phyloP scores from a whole-genome alignment of 1,139 yeast genomes.

The Pichia kudriavzevii region DNA sequence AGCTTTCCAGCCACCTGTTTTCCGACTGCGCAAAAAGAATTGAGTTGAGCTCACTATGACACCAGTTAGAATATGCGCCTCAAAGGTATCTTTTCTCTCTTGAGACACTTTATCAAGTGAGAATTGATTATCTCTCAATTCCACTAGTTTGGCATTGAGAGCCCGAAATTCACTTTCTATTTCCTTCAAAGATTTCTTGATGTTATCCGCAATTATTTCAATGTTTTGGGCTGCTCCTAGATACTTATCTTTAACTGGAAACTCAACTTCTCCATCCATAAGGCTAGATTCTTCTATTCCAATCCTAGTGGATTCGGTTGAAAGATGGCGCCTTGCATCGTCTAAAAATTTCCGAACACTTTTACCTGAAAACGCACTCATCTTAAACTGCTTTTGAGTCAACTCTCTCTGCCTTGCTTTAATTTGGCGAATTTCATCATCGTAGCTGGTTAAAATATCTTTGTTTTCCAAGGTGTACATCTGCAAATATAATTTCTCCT shows the following conservation, averaged over 20 bases:
- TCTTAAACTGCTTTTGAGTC: constrained; percentile 19
- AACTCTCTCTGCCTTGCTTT: constrained; percentile 6
- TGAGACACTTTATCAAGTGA: too few species aligned
- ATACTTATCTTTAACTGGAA: constrained; percentile 12
- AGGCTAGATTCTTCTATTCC: neutral
- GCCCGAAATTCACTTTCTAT: constrained; percentile 9
- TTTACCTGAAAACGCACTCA: constrained; percentile 31
- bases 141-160: too few species aligned
- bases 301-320: constrained; percentile 11
- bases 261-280: neutral
- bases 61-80: constrained; percentile 30
- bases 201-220: constrained; percentile 8
- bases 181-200: constrained; percentile 16
- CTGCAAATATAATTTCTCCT: constrained; percentile 37
- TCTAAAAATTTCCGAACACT: constrained; percentile 10
- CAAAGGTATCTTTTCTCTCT: constrained; percentile 17
- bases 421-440: constrained; percentile 18
- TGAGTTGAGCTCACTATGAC: constrained; percentile 25
- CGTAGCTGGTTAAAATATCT: constrained; percentile 16
- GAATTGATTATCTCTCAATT: too few species aligned
- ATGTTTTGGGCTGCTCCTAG: constrained; percentile 13
- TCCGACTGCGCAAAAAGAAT: constrained; percentile 24
- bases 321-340: constrained; percentile 5
- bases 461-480: constrained; percentile 30
- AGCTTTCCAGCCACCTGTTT: constrained; percentile 17